A percentile compares a stretch with the other conserved stretches of the same genome.
These are phyloP conservation scores for Aspergillus olivimuriae DNA, from an alignment of 495 filamentous ascomycete genomes.

Conservation along the genomic window DNA sequence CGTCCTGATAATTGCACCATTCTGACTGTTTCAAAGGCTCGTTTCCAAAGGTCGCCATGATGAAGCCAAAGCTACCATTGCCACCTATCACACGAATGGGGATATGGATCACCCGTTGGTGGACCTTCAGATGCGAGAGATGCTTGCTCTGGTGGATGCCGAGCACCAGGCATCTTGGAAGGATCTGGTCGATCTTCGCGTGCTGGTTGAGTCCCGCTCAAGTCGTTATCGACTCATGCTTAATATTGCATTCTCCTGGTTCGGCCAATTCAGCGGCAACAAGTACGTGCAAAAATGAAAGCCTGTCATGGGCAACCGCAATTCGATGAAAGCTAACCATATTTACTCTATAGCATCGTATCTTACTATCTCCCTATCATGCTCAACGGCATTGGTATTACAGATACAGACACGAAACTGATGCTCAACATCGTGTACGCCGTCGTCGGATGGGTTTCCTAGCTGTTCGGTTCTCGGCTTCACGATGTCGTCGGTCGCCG, in stretches of 20 bases:
- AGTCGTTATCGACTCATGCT: slow-evolving; percentile 53
- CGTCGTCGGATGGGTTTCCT: slow-evolving; percentile 54
- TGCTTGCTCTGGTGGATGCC: slow-evolving; percentile 42
- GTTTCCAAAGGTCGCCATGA: slow-evolving; percentile 45
- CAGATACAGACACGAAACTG: slow-evolving; percentile 41
- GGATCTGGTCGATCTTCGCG: slow-evolving; percentile 45
- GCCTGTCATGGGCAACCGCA: not conserved
- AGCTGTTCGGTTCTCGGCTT: slow-evolving; percentile 55
- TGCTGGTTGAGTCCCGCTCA: slow-evolving; percentile 51
- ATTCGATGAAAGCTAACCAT: not conserved
- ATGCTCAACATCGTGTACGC: slow-evolving; percentile 58
- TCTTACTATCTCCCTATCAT: slow-evolving; percentile 36
- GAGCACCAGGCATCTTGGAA: slow-evolving; percentile 38
- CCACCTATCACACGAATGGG: slow-evolving; percentile 50
- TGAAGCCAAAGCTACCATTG: slow-evolving; percentile 42
- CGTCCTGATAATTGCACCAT: not conserved
- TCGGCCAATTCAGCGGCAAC: slow-evolving; percentile 41
- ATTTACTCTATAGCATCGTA: slow-evolving; percentile 15
- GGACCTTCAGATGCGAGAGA: slow-evolving; percentile 52
- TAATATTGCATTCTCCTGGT: slow-evolving; percentile 51
- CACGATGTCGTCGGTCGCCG: slow-evolving; percentile 57
- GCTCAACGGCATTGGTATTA: slow-evolving; percentile 30
- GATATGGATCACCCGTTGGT: slow-evolving; percentile 43
- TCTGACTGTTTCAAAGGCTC: too few relatives aligned
- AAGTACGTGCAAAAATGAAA: slow-evolving; percentile 2